Conservation (phyloP, 768 basidiomycete species). For the Dioszegia crocea region DNA sequence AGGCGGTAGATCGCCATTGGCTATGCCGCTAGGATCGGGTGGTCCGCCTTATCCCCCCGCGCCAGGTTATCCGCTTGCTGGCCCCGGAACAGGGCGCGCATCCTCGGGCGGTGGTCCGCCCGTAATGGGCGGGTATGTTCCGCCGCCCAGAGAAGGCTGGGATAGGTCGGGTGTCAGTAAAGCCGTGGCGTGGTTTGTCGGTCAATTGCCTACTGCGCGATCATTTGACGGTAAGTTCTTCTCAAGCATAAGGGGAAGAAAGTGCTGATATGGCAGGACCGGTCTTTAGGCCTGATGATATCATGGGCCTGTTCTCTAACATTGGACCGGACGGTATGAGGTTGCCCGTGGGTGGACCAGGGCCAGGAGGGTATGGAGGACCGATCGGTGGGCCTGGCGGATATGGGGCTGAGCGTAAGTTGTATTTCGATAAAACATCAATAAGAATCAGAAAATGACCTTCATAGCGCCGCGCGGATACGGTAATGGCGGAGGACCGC, state of each 20-base stretch:
- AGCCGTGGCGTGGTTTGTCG: conserved; percentile 72
- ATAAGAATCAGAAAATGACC: neutral
- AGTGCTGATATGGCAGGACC: conserved; percentile 60
- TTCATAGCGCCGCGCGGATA: conserved; percentile 18
- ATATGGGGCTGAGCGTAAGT: conserved; percentile 27
- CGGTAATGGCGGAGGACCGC: conserved; percentile 18
- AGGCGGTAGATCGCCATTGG: conserved; percentile 8
- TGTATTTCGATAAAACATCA: neutral
- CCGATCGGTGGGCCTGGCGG: conserved; percentile 9
- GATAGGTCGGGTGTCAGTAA: conserved; percentile 52
- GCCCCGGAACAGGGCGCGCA: neutral
- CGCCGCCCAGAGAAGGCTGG: conserved; percentile 23
- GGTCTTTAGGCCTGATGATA: conserved; percentile 80
- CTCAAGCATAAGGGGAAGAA: conserved; percentile 13
- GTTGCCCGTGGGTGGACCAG: conserved; percentile 3
- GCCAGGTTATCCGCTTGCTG: neutral
- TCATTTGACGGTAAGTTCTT: conserved; percentile 75
- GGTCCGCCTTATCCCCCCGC: neutral
- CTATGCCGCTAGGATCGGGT: neutral
- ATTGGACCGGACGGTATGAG: conserved; percentile 22
- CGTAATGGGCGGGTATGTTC: neutral
- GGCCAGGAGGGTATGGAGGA: neutral
- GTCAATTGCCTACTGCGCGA: conserved; percentile 64
- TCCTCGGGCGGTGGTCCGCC: neutral
- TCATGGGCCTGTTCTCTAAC: conserved; percentile 77